phyloP scores from a whole-genome alignment of 345 rosid genomes.

The Salix viminalis region DNA sequence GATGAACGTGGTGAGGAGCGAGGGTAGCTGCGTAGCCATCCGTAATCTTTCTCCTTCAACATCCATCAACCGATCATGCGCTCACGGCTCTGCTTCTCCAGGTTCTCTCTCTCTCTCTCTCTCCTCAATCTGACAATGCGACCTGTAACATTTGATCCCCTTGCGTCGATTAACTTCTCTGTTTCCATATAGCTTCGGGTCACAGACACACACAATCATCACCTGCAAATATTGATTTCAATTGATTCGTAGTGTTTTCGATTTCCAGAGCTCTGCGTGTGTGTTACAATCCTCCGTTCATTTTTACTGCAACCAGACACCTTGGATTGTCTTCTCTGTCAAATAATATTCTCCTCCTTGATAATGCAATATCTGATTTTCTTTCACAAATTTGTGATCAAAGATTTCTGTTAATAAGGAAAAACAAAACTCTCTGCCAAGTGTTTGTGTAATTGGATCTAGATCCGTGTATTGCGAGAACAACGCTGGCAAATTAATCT shows the following conservation, averaged over 20 bases:
- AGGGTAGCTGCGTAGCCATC: slow-evolving; percentile 49
- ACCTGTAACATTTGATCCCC: background rate
- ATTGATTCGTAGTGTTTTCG: too few species aligned
- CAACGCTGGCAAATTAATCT: background rate
- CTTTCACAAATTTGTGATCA: background rate
- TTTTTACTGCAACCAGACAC: background rate
- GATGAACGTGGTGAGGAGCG: slow-evolving; percentile 51
- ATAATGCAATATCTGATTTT: background rate
- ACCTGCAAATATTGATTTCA: background rate
- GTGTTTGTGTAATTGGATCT: background rate
- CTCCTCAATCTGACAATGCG: background rate
- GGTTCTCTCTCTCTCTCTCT: slow-evolving; percentile 30
- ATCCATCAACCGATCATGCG: slow-evolving; percentile 38
- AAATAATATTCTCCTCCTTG: background rate
- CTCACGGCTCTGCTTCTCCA: slow-evolving; percentile 45
- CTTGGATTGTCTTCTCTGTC: background rate
- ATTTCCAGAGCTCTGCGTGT: background rate
- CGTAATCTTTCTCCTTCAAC: slow-evolving; percentile 49
- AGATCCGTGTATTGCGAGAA: background rate
- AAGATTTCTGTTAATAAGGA: background rate
- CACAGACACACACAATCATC: background rate
- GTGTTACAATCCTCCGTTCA: background rate
- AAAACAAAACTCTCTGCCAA: background rate
- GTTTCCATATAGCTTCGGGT: background rate
- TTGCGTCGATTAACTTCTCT: background rate